Evolutionary conservation across 768 basidiomycete species (phyloP), one percentile per base, ranked within the genome.

Genomic region (Dacryopinax spathularia): DNA sequence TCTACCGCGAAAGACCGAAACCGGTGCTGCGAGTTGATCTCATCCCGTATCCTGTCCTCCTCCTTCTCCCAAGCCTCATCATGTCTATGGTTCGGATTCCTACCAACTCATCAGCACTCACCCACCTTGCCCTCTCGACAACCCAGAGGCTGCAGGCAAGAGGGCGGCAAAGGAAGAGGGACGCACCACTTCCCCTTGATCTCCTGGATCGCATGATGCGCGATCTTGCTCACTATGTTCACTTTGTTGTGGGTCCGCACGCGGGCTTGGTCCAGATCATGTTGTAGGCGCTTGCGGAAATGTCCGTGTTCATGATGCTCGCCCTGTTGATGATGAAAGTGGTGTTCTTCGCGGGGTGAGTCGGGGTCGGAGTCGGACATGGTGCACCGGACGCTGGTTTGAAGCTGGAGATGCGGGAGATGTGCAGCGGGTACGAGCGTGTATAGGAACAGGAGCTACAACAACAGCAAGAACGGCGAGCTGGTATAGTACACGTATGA

Each of bases 1-100:
- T 88, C 79, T 6, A 73, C 77, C 0, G 94, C 92, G 73, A 98
- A 99, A 67, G 87, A 89, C 25, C 81, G 70, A 74, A 91, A 98
- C 31, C 94, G 83, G 76, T 99, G 96, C 13, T 78, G 74, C 0
- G 81, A 80, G 63, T 85, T 84, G 70, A 97, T 96, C 71, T 83
- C 79, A 1, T 82, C 81, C 25, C 92, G 79, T 67, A 89, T 77
- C 67, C 81, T 76, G 71, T 96, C 93, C 65, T 82, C 77, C 10
- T 74, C 78, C 66, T 82, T 84, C 73, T 91, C 93, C 63, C 85
- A 77, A 0, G 85, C 84, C 60, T 82, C 82, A 69, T 92, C 88
- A 70, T 92, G 91, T 12, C 69, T 66, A 34, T 68, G 69, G 59
- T 70, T 64, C 6, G 69, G 68, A 64, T 66, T 65, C 48, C 60